phyloP scores from a whole-genome alignment of 495 filamentous ascomycete genomes.

The Lasiosphaeria ovina region DNA sequence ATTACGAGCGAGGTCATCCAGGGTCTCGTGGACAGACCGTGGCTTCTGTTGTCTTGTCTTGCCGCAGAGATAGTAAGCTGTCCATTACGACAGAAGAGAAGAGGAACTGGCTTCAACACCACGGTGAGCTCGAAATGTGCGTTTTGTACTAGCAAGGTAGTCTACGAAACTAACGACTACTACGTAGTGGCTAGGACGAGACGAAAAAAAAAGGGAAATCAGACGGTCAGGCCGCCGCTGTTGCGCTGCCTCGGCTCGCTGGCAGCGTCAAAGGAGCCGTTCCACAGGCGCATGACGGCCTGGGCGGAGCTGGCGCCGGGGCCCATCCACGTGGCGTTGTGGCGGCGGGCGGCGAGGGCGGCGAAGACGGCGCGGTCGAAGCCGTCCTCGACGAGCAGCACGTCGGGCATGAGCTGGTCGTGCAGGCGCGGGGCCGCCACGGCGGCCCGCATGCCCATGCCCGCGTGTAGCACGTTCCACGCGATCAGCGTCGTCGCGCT shows the following conservation, averaged over 20 bases:
- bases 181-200: too few relatives aligned
- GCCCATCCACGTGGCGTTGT: slow-evolving; percentile 73
- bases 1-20: too few relatives aligned
- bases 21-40: too few relatives aligned
- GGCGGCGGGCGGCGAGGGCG: slow-evolving; percentile 60
- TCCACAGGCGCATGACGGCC: slow-evolving; percentile 59
- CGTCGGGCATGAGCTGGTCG: slow-evolving; percentile 76
- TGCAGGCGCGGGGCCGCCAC: slow-evolving; percentile 70
- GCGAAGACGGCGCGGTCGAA: slow-evolving; percentile 66
- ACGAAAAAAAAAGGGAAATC: slow-evolving; percentile 11
- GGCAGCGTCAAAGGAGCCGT: slow-evolving; percentile 62
- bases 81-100: too few relatives aligned
- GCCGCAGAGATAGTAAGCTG: too few relatives aligned
- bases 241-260: slow-evolving; percentile 74
- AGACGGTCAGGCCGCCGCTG: slow-evolving; percentile 70
- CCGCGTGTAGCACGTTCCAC: slow-evolving; percentile 67
- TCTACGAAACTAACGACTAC: too few relatives aligned
- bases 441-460: slow-evolving; percentile 56
- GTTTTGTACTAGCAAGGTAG: too few relatives aligned
- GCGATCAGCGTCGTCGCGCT: slow-evolving; percentile 77
- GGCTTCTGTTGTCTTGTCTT: too few relatives aligned
- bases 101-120: too few relatives aligned
- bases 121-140: too few relatives aligned
- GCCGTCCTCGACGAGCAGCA: slow-evolving; percentile 65
- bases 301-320: slow-evolving; percentile 69